phyloP scores from a whole-genome alignment of 352 stramenopile genomes.

The Globisporangium solare region DNA sequence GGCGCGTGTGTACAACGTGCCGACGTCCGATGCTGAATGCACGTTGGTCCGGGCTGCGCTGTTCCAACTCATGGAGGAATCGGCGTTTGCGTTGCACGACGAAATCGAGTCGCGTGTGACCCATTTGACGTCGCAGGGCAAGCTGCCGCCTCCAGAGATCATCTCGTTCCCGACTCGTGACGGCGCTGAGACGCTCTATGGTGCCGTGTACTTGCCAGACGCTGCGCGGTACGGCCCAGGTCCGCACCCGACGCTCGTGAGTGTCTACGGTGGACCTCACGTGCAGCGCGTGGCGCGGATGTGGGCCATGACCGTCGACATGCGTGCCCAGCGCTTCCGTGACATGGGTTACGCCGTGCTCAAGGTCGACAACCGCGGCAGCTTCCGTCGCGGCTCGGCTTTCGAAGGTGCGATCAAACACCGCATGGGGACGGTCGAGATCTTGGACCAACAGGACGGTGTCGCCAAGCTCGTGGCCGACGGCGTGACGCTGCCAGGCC shows the following conservation, averaged over 20 bases:
- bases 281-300: constrained; percentile 92
- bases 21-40: constrained; percentile 32
- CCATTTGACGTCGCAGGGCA: constrained; percentile 37
- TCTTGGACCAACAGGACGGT: constrained; percentile 82
- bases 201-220: constrained; percentile 92
- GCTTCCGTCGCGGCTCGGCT: constrained; percentile 83
- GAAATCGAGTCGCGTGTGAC: constrained; percentile 57
- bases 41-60: constrained; percentile 24
- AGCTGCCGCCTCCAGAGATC: constrained; percentile 58
- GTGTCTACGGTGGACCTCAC: constrained; percentile 96
- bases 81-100: constrained; percentile 49
- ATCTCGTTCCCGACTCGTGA: constrained; percentile 84
- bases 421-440: constrained; percentile 89
- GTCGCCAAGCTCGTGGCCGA: constrained; percentile 77
- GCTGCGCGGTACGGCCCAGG: constrained; percentile 75
- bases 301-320: constrained; percentile 91
- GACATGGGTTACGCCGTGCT: constrained; percentile 94
- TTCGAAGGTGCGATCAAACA: constrained; percentile 95
- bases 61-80: constrained; percentile 34
- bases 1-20: constrained; percentile 46
- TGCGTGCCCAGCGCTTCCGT: constrained; percentile 90
- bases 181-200: constrained; percentile 82
- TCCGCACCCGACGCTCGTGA: constrained; percentile 94
- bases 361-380: constrained; percentile 96
- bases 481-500: constrained; percentile 83